A percentile compares a stretch with the other conserved stretches of the same genome.
phyloP scores from a whole-genome alignment of 2,329 filamentous ascomycete genomes.

The Cercospora sojina region DNA sequence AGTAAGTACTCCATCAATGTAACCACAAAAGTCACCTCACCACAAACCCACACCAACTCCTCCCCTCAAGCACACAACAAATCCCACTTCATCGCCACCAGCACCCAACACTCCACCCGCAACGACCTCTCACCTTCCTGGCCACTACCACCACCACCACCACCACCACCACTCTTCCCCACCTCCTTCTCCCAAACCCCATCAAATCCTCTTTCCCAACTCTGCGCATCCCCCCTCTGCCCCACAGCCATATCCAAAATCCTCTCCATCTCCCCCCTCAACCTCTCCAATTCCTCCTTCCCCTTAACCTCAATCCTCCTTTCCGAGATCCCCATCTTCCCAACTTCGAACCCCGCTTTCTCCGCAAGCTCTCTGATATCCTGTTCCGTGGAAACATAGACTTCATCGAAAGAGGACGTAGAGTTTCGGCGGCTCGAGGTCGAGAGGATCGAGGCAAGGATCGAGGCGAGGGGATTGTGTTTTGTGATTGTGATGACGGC shows the following conservation, averaged over 20 bases:
- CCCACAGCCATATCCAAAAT: constrained; percentile 13
- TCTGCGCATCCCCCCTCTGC: constrained; percentile 14
- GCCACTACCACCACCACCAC: too few species aligned
- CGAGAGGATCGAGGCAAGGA: background rate
- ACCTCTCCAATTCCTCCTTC: background rate
- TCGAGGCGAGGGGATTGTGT: background rate
- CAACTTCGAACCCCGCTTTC: constrained; percentile 9
- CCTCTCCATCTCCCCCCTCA: constrained; percentile 13
- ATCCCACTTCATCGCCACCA: constrained; percentile 18
- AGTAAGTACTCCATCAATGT: background rate
- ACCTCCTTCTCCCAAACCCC: constrained; percentile 16
- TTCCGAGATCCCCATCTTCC: constrained; percentile 9
- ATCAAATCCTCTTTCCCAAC: constrained; percentile 15
- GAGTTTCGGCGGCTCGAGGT: background rate
- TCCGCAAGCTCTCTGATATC: constrained; percentile 3
- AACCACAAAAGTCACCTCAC: background rate
- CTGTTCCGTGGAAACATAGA: background rate
- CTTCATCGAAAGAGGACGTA: background rate
- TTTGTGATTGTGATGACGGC: constrained; percentile 15
- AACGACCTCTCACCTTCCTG: background rate
- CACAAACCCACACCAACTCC: background rate
- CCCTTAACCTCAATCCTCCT: constrained; percentile 11
- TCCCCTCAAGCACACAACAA: constrained; percentile 16
- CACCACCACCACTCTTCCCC: background rate
- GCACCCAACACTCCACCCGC: constrained; percentile 14